Conservation (phyloP, 345 rosid species). For the Rhodamnia argentea region DNA sequence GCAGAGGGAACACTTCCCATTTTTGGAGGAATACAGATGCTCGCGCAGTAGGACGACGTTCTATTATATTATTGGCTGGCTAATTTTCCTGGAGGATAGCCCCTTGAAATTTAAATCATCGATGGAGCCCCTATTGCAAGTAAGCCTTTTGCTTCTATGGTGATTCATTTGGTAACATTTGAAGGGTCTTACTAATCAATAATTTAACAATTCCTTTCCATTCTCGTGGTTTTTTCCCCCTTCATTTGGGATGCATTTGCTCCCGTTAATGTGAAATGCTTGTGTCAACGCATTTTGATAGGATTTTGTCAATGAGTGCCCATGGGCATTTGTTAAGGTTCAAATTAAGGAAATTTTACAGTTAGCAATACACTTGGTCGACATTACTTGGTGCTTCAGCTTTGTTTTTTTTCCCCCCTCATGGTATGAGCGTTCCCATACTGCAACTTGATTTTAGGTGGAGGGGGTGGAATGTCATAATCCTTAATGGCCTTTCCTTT, state of each 20-base stretch:
- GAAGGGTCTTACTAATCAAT: not conserved
- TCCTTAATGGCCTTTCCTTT: not conserved
- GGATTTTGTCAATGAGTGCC: not conserved
- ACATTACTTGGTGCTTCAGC: not conserved
- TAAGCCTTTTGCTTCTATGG: conserved; percentile 9
- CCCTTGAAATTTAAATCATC: conserved; percentile 93
- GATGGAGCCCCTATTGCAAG: conserved; percentile 91
- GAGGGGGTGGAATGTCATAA: not conserved
- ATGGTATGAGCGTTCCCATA: not conserved
- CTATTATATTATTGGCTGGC: conserved; percentile 91
- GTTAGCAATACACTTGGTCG: not conserved
- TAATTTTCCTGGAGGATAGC: conserved; percentile 97
- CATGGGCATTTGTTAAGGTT: not conserved
- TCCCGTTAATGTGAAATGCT: not conserved
- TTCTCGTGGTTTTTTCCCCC: not conserved
- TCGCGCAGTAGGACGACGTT: conserved; percentile 96
- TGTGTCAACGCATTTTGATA: not conserved
- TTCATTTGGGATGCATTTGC: not conserved
- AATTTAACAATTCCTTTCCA: not conserved
- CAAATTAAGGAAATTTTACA: not conserved
- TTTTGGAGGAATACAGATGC: conserved; percentile 84
- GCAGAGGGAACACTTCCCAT: conserved; percentile 97
- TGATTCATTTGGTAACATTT: not conserved
- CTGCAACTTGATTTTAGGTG: not conserved
- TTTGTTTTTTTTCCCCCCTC: not conserved